phyloP scores from a whole-genome alignment of 108 stramenopile genomes.

The Mayamaea pseudoterrestris region DNA sequence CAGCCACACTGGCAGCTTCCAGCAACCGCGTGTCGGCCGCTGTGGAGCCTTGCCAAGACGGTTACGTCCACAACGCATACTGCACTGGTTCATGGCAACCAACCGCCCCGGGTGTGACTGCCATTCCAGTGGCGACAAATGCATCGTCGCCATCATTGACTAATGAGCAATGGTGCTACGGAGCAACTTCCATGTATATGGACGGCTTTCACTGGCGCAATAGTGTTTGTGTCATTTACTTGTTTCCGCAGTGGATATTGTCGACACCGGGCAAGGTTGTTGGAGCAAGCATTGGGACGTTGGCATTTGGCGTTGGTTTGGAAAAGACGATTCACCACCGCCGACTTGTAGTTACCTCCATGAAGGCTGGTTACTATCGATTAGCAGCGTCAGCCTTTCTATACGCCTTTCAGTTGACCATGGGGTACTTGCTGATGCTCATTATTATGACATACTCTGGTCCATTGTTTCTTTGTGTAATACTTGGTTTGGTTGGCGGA shows the following conservation, averaged over 20 bases:
- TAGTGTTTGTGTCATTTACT: constrained; percentile 60
- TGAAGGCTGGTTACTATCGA: constrained; percentile 25
- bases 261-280: constrained; percentile 35
- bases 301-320: constrained; percentile 39
- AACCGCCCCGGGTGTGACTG: constrained; percentile 17
- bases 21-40: constrained; percentile 32
- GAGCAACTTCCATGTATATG: constrained; percentile 79
- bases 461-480: constrained; percentile 39
- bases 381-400: constrained; percentile 34
- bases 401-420: constrained; percentile 62
- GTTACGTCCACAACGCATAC: constrained; percentile 21
- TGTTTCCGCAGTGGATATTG: constrained; percentile 58
- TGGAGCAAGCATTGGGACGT: constrained; percentile 35
- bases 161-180: constrained; percentile 44
- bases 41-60: constrained; percentile 30
- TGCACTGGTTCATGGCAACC: constrained; percentile 55
- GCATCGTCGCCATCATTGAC: background rate
- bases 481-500: constrained; percentile 57
- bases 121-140: background rate
- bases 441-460: constrained; percentile 70
- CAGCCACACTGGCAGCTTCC: constrained; percentile 23
- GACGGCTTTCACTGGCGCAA: constrained; percentile 68
- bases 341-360: constrained; percentile 20
- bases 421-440: constrained; percentile 79
- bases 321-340: constrained; percentile 45